A percentile compares a stretch with the other conserved stretches of the same genome.
These are phyloP conservation scores for Taphrina betulina DNA, from an alignment of 1,139 yeast genomes.

Conservation along the genomic window DNA sequence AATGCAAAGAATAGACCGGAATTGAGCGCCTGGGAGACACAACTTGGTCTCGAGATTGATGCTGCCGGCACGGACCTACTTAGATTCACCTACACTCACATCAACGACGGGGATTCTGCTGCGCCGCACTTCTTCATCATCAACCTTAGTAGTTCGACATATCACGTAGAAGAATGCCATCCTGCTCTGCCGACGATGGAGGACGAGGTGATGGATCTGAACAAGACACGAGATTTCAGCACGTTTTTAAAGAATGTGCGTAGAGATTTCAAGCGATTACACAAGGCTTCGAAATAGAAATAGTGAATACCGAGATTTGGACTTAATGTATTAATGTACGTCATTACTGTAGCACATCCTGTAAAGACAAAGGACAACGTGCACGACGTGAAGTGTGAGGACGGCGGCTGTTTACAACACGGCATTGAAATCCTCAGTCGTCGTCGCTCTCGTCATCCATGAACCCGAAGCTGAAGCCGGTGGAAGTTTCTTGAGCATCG, in stretches of 20 bases:
- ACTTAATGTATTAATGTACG: no score
- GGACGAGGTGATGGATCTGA: conserved; percentile 13
- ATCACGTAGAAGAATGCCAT: conserved; percentile 60
- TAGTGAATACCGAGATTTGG: no score
- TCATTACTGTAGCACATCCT: no score
- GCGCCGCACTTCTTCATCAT: conserved; percentile 28
- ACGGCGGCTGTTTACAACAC: no score
- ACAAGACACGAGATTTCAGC: conserved; percentile 37
- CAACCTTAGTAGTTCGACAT: conserved; percentile 11
- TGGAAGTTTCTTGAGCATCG: background rate
- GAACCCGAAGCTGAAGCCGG: conserved; percentile 21
- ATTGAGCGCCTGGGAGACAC: conserved; percentile 33
- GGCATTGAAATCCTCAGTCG: no score
- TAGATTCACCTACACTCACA: conserved; percentile 32
- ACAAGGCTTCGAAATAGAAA: no score
- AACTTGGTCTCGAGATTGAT: conserved; percentile 35
- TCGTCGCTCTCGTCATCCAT: conserved; percentile 1
- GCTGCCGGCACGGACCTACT: conserved; percentile 34
- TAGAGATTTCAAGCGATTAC: conserved; percentile 57
- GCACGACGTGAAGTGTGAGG: no score
- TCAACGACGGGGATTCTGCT: conserved; percentile 27
- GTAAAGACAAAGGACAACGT: no score
- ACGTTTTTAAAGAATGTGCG: conserved; percentile 49
- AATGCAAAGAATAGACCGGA: conserved; percentile 34
- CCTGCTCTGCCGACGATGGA: conserved; percentile 66